Percentiles rank a stretch among this genome's conserved stretches.
These are phyloP conservation scores for Hymenoscyphus fraxineus DNA, from an alignment of 2,329 filamentous ascomycete genomes.

Conservation along the genomic window DNA sequence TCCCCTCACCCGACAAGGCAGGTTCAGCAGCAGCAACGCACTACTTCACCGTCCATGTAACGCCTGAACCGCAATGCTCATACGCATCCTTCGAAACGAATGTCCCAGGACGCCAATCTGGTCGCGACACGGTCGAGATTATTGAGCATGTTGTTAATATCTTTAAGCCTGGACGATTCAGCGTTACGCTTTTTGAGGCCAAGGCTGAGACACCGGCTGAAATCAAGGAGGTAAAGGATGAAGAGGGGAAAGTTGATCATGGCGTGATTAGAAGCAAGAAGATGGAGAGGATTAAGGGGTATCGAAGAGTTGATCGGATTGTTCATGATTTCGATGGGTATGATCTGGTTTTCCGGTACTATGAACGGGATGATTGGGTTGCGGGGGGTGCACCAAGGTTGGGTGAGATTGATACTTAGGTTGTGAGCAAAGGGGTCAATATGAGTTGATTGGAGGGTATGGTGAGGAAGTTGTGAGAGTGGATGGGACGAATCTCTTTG, in stretches of 20 bases:
- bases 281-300: slow-evolving; percentile 74
- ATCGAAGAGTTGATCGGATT: slow-evolving; percentile 86
- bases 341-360: slow-evolving; percentile 93
- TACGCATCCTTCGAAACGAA: slow-evolving; percentile 99
- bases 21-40: slow-evolving; percentile 53
- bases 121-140: slow-evolving; percentile 83
- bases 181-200: slow-evolving; percentile 91
- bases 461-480: neutral
- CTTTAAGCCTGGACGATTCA: slow-evolving; percentile 97
- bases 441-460: no score
- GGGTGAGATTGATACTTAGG: slow-evolving; percentile 30
- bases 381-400: slow-evolving; percentile 30
- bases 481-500: neutral
- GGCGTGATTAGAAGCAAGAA: slow-evolving; percentile 44
- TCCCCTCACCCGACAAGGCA: slow-evolving; percentile 67
- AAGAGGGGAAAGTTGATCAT: slow-evolving; percentile 37
- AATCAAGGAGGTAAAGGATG: slow-evolving; percentile 31
- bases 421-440: no score
- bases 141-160: slow-evolving; percentile 92
- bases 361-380: slow-evolving; percentile 78
- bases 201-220: slow-evolving; percentile 49
- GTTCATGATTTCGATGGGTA: slow-evolving; percentile 98
- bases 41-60: slow-evolving; percentile 98
- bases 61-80: slow-evolving; percentile 92
- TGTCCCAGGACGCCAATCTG: slow-evolving; percentile 82